Evolutionary conservation across 495 filamentous ascomycete species (phyloP), one percentile per base, ranked within the genome.

Genomic region (Saxophila tyrrhenica): DNA sequence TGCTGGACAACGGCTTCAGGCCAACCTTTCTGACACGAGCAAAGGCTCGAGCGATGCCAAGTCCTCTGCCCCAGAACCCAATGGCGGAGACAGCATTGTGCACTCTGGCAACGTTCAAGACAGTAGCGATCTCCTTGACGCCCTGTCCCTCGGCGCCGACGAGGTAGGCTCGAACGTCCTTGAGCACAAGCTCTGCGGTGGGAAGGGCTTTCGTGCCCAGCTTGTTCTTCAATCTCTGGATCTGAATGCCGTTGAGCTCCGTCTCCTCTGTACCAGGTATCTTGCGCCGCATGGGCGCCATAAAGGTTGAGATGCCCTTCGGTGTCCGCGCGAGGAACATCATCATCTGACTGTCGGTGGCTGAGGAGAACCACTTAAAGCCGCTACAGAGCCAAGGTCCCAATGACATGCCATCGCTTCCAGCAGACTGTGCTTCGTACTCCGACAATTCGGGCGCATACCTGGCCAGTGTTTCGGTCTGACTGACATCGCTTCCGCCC

Each of bases 321-420:
- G 70, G 66, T 0, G 80, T 83, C 50, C 75, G 77, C 16, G 85
- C 85, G 2, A 89, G 75, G 11, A 85, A 65, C 11, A 88, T 72
- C 19, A 81, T 71, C 72, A 85, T 79, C 50, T 85, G 70, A 0
- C 80, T 76, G 69, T 88, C 85, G 0, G 84, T 87, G 0, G 84
- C 84, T 0, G 77, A 81, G 2, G 81, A 85, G 66, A 89, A 88
- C 76, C 83, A 87, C 60, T 88, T 86, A 71, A 86, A 86, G 11
- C 85, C 85, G 43, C 71, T 73, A 62, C 88, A 70, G 25, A 61
- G 62, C 77, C 76, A 84, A 0, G 77, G 77, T 0, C 82, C 82
- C 1, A 82, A 66, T 2, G 73, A 73, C 22, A 68, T 58, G 20
- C 65, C 66, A 38, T 75, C 71, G 45, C 45, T 48, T 5, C 20